Conservation (phyloP, 2,329 filamentous ascomycete species). For the Biscogniauxia marginata region DNA sequence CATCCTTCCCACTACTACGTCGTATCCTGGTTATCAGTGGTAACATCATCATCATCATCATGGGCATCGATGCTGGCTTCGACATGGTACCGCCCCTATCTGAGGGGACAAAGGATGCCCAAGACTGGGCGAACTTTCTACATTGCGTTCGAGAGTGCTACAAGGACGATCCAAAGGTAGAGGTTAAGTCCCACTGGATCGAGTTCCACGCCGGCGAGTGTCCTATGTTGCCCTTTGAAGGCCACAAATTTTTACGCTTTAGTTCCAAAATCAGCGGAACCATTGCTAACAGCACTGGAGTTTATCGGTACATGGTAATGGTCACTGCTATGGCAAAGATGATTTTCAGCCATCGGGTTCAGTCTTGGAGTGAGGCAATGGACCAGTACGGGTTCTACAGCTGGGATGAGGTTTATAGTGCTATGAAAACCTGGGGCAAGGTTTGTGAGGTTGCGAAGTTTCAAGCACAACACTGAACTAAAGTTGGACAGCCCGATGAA, state of each 20-base stretch:
- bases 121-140: background rate
- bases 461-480: too few relatives aligned
- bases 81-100: background rate
- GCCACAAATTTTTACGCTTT: slow-evolving; percentile 7
- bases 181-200: background rate
- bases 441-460: too few relatives aligned
- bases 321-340: background rate
- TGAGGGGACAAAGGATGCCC: background rate
- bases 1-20: too few relatives aligned
- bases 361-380: background rate
- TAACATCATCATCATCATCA: too few relatives aligned
- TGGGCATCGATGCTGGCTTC: background rate
- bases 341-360: background rate
- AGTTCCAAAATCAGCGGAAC: background rate
- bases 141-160: background rate
- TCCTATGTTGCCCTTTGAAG: slow-evolving; percentile 2
- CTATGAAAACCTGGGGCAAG: background rate
- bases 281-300: background rate
- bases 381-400: slow-evolving; percentile 3
- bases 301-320: background rate
- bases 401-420: background rate
- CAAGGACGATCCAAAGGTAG: background rate
- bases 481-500: too few relatives aligned
- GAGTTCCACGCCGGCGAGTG: background rate
- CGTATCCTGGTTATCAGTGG: too few relatives aligned